Base-by-base conservation (phyloP, 2,329 filamentous ascomycete genomes). In the Colletotrichum godetiae region DNA sequence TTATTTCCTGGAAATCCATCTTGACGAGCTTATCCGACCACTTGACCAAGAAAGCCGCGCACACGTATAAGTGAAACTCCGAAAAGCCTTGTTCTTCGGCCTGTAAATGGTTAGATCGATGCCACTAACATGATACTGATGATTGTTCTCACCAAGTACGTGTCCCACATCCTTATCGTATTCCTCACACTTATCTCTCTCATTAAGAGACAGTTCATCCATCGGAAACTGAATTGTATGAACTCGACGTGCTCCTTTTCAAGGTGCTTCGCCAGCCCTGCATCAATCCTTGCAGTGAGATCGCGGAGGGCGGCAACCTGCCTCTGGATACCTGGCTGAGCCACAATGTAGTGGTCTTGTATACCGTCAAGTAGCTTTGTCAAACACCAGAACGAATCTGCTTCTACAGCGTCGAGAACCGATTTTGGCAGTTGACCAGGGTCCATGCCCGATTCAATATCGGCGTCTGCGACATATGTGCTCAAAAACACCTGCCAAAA, bases 161-260 rank as follows among this genome's bases (percentile, higher is more conserved):
- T 99, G 83, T 99, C 97, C 97, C 97, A 99, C 97, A 99, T 99
- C 77, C 97, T 90, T 76, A 99, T 97, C 0, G 95, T 98, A 81
- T 98, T 98, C 82, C 92, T 94, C 70, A 99, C 96, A 80, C 94
- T 98, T 76, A 99, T 94, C 84, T 99, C 97, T 75, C 97, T 91
- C 97, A 99, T 99, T 76, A 99, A 87, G 65, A 99, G 90, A 82
- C 97, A 99, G 80, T 99, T 99, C 97, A 99, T 99, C 97, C 97
- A 99, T 69, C 97, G 90, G 82, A 99, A 99, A 83, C 95, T 98
- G 84, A 99, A 99, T 81, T 99, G 97, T 79, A 99, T 99, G 80
- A 99, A 99, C 81, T 99, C 97, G 33, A 99, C 95, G 37, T 95
- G 93, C 82, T 98, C 95, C 29, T 90, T 90, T 80, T 98, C 95